These are phyloP conservation scores for Hapsidospora chrysogenum DNA, from an alignment of 495 filamentous ascomycete genomes.

Conservation along the genomic window DNA sequence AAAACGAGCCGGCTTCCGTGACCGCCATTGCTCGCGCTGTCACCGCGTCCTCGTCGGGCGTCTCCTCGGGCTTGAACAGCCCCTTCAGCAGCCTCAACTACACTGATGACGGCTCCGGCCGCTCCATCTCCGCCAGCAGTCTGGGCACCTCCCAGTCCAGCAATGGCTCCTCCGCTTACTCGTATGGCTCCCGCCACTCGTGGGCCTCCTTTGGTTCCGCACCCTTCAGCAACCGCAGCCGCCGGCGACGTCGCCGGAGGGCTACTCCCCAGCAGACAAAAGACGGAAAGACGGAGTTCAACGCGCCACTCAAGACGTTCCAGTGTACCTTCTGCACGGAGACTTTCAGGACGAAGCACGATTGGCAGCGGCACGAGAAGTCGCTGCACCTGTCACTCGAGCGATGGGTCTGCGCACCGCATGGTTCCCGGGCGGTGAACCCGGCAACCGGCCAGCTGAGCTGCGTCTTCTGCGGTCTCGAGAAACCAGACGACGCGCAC, in stretches of 20 bases:
- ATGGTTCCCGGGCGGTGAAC: constrained; percentile 36
- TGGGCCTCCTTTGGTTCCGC: constrained; percentile 47
- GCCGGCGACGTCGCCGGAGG: constrained; percentile 51
- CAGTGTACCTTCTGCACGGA: constrained; percentile 78
- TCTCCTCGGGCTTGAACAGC: constrained; percentile 34
- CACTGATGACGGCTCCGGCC: constrained; percentile 50
- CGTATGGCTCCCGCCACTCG: constrained; percentile 47
- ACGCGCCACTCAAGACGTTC: constrained; percentile 36
- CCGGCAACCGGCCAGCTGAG: constrained; percentile 29
- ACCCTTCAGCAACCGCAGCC: constrained; percentile 34
- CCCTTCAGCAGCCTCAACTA: constrained; percentile 29
- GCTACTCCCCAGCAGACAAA: constrained; percentile 15
- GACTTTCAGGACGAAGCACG: constrained; percentile 67
- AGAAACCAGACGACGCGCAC: constrained; percentile 42
- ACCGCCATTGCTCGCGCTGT: constrained; percentile 66
- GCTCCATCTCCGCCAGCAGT: constrained; percentile 56
- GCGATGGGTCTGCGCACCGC: constrained; percentile 62
- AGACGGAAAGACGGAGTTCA: constrained; percentile 8
- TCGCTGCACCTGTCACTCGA: constrained; percentile 62
- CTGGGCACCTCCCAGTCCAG: constrained; percentile 54
- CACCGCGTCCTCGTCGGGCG: constrained; percentile 33
- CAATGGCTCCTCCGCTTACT: constrained; percentile 55
- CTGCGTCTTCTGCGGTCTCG: constrained; percentile 51
- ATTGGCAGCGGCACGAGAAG: constrained; percentile 76
- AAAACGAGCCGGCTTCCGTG: constrained; percentile 71